Percentiles rank a stretch among this genome's conserved stretches.
Evolutionary conservation across 495 filamentous ascomycete species (phyloP).

Genomic region (Xylaria venustula): DNA sequence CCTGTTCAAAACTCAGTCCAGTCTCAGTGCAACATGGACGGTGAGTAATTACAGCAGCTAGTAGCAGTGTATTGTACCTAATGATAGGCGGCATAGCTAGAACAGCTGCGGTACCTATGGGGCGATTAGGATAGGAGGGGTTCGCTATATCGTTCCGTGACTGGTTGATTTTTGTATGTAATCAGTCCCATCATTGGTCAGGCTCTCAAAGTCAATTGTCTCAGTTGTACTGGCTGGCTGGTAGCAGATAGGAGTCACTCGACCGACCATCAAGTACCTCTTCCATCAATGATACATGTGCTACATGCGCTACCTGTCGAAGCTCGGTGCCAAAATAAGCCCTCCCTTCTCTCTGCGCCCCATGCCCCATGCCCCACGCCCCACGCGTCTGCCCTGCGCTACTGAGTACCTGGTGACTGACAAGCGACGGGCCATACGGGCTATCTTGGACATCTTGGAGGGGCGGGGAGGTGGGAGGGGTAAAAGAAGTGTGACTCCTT

Average conservation of each 20-base stretch:
- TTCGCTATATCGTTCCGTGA: no score
- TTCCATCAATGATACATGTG: slow-evolving; percentile 14
- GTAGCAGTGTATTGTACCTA: no score
- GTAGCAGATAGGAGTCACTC: slow-evolving; percentile 15
- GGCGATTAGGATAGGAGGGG: no score
- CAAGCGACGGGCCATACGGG: slow-evolving; percentile 19
- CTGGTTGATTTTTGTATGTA: no score
- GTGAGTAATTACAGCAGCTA: no score
- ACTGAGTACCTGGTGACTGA: slow-evolving; percentile 28
- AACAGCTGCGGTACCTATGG: no score
- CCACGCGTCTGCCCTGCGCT: slow-evolving; percentile 25
- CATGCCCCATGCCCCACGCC: slow-evolving; percentile 19
- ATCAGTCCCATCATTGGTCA: no score
- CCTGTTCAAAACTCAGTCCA: no score
- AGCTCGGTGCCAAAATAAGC: slow-evolving; percentile 12
- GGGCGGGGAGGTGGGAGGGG: slow-evolving; percentile 15
- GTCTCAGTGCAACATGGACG: no score
- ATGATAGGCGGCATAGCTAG: no score
- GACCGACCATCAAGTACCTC: slow-evolving; percentile 19
- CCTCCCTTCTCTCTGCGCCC: background rate
- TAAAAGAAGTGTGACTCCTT: slow-evolving; percentile 31
- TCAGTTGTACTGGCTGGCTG: no score
- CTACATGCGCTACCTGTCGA: slow-evolving; percentile 8
- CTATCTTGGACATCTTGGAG: background rate
- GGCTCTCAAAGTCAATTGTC: no score